These are phyloP conservation scores for Aspergillus piperis DNA, from an alignment of 2,329 filamentous ascomycete genomes.

Conservation along the genomic window DNA sequence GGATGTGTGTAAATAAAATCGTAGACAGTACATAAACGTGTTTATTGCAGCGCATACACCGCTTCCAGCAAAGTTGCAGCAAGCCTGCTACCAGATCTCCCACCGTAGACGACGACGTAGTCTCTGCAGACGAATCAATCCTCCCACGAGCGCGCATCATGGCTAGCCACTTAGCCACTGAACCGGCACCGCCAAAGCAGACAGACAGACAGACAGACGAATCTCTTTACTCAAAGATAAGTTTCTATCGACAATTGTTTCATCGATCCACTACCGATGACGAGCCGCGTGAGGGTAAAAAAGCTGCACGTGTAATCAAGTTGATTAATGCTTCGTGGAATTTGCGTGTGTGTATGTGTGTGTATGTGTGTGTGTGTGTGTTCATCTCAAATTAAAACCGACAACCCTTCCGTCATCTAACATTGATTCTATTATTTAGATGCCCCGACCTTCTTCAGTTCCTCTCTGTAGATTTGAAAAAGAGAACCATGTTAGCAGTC, in stretches of 20 bases:
- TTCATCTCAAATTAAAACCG: constrained; percentile 1
- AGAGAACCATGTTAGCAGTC: constrained; percentile 10
- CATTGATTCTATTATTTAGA: constrained; percentile 59
- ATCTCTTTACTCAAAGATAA: not conserved
- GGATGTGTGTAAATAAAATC: not conserved
- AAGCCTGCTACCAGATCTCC: not conserved
- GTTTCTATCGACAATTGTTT: not conserved
- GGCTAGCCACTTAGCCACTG: not conserved
- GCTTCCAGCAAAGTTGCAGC: not conserved
- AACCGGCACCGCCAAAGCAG: not conserved
- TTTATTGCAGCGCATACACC: not conserved
- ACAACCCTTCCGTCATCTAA: not conserved
- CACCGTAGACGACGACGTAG: not conserved
- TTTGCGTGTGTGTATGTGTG: not conserved
- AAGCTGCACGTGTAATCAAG: not conserved
- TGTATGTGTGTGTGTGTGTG: not conserved
- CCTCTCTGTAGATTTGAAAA: constrained; percentile 51
- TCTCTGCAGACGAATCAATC: not conserved
- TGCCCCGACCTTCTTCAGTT: constrained; percentile 89
- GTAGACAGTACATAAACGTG: not conserved
- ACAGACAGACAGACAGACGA: not conserved
- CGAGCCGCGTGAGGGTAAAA: not conserved
- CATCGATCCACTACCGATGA: not conserved
- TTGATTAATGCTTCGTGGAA: not conserved
- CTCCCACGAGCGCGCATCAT: not conserved